A percentile compares a stretch with the other conserved stretches of the same genome.
Conservation (phyloP, 768 basidiomycete species). For the Leccinum broughii region DNA sequence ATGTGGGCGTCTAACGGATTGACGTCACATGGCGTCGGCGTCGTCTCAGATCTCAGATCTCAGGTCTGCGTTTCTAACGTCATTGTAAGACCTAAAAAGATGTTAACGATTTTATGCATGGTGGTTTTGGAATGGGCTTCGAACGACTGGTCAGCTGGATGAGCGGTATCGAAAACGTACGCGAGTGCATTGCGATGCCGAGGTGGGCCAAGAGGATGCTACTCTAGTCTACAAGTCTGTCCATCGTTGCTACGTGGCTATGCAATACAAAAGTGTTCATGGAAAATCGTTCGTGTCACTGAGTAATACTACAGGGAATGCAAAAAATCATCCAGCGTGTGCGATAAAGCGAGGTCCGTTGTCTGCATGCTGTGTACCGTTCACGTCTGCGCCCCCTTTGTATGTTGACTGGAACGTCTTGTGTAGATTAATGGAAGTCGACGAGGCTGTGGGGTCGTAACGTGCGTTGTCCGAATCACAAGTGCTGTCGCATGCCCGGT, state of each 20-base stretch:
- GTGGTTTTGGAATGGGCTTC: slow-evolving; percentile 95
- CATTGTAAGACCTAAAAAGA: no score
- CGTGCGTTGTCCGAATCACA: slow-evolving; percentile 35
- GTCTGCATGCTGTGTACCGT: slow-evolving; percentile 44
- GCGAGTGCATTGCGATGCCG: slow-evolving; percentile 91
- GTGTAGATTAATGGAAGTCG: slow-evolving; percentile 31
- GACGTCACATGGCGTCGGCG: no score
- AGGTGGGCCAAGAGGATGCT: slow-evolving; percentile 83
- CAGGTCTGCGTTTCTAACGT: no score
- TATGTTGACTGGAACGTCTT: slow-evolving; percentile 36
- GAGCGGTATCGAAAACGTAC: slow-evolving; percentile 84
- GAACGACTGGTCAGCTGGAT: slow-evolving; percentile 89
- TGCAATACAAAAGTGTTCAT: background rate
- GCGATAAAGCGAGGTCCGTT: no score
- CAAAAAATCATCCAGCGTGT: slow-evolving; percentile 2
- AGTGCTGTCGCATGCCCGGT: slow-evolving; percentile 24
- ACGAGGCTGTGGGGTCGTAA: slow-evolving; percentile 32
- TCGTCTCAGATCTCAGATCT: no score
- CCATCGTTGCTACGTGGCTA: background rate
- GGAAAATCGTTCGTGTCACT: background rate
- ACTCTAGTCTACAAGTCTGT: slow-evolving; percentile 37
- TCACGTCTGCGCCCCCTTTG: slow-evolving; percentile 39
- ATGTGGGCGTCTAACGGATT: no score
- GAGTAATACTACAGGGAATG: background rate
- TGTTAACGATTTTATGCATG: slow-evolving; percentile 47